Evolutionary conservation across 1,139 yeast genomes (phyloP).

Genomic region (Taphrina sp.): DNA sequence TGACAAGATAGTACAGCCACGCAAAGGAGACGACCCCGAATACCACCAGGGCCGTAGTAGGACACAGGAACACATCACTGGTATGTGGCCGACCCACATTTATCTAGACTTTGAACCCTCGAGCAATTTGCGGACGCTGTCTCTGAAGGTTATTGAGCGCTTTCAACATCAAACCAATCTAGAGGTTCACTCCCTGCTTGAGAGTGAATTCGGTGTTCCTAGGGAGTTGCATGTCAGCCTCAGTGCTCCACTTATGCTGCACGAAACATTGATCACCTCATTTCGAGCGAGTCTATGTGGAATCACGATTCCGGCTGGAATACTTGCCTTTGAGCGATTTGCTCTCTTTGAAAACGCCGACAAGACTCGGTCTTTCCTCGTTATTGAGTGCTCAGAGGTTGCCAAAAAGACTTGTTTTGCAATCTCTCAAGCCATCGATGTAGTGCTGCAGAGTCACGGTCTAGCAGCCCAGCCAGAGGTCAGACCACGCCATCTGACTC

Average conservation of each 20-base stretch:
- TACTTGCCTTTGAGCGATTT: neutral
- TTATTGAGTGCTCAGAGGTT: too few species aligned
- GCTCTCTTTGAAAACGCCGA: neutral
- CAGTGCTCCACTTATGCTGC: neutral
- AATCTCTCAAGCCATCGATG: neutral
- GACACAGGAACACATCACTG: constrained; percentile 1
- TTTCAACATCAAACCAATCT: neutral
- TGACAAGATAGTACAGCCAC: constrained; percentile 4
- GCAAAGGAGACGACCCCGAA: constrained; percentile 24
- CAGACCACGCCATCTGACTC: neutral
- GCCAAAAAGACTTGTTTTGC: neutral
- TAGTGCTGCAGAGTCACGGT: neutral
- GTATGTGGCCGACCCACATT: constrained; percentile 25
- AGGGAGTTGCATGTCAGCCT: constrained; percentile 9
- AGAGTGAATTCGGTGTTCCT: neutral
- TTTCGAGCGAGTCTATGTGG: neutral
- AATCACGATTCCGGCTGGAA: neutral
- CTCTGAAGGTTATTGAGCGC: neutral
- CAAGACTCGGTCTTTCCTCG: too few species aligned
- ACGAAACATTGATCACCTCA: neutral
- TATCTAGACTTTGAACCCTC: constrained; percentile 9
- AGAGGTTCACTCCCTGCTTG: neutral
- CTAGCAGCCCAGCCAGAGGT: neutral
- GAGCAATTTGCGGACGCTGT: neutral
- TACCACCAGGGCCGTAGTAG: constrained; percentile 24